A percentile compares a stretch with the other conserved stretches of the same genome.
Conservation (phyloP, 179 eudicot genomes). For the Sideroxylon spinosum region DNA sequence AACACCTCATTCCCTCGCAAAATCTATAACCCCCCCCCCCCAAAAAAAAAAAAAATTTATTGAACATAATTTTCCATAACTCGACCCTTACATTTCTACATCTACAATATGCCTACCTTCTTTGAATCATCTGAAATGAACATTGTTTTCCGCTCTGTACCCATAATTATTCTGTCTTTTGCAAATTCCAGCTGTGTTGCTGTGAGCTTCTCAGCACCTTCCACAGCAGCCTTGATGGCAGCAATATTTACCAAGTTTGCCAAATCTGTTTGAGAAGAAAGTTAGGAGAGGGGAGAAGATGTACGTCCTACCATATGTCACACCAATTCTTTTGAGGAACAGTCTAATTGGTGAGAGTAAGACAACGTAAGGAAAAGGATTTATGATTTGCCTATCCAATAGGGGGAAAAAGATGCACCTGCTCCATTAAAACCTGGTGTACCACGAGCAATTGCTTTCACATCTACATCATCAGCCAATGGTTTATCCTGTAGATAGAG, state of each 20-base stretch:
- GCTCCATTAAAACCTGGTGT: slow-evolving; percentile 99
- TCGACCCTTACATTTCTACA: neutral
- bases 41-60: neutral
- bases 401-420: slow-evolving; percentile 33
- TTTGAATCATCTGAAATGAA: slow-evolving; percentile 80
- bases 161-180: slow-evolving; percentile 96
- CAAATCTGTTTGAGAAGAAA: slow-evolving; percentile 47
- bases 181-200: slow-evolving; percentile 86
- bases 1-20: too few species aligned
- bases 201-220: slow-evolving; percentile 73
- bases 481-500: slow-evolving; percentile 89
- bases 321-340: neutral
- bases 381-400: neutral
- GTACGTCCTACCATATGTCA: neutral
- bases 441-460: slow-evolving; percentile 87
- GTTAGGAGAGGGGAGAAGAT: slow-evolving; percentile 4
- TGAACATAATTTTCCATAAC: too few species aligned
- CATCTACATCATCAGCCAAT: slow-evolving; percentile 72
- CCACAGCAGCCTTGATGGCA: slow-evolving; percentile 96
- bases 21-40: too few species aligned
- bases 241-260: slow-evolving; percentile 96
- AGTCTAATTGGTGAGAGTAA: neutral
- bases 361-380: neutral
- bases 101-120: slow-evolving; percentile 46
- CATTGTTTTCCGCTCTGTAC: slow-evolving; percentile 94